phyloP scores from a whole-genome alignment of 176 grass and related monocot species.

The Dendrocalamus sinicus region DNA sequence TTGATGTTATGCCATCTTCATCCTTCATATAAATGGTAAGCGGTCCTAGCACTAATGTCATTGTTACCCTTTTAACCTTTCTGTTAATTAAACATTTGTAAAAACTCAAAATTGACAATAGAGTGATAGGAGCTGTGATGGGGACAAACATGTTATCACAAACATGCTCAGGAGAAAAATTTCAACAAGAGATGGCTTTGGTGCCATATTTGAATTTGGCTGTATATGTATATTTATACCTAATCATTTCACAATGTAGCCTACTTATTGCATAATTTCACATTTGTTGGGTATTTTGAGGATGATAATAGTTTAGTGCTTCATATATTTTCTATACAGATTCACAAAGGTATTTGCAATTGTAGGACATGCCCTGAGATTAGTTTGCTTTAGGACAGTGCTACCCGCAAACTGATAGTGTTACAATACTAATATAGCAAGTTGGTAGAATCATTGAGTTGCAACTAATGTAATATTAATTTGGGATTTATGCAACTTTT shows the following conservation, averaged over 20 bases:
- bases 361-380: neutral
- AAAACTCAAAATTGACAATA: neutral
- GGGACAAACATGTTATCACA: neutral
- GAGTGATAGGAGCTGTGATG: neutral
- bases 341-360: neutral
- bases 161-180: neutral
- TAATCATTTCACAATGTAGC: neutral
- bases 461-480: neutral
- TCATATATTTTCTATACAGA: neutral
- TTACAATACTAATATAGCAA: neutral
- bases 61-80: neutral
- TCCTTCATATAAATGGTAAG: neutral
- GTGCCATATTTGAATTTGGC: neutral
- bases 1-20: neutral
- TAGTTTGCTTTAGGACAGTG: neutral
- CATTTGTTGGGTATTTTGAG: neutral
- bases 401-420: neutral
- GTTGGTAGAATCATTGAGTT: conserved; percentile 8
- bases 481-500: neutral
- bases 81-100: neutral
- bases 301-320: neutral
- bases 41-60: neutral
- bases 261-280: neutral
- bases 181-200: neutral
- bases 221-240: neutral